A percentile compares a stretch with the other conserved stretches of the same genome.
These are phyloP conservation scores for Suillus fuscotomentosus DNA, from an alignment of 768 basidiomycete genomes.

Conservation along the genomic window DNA sequence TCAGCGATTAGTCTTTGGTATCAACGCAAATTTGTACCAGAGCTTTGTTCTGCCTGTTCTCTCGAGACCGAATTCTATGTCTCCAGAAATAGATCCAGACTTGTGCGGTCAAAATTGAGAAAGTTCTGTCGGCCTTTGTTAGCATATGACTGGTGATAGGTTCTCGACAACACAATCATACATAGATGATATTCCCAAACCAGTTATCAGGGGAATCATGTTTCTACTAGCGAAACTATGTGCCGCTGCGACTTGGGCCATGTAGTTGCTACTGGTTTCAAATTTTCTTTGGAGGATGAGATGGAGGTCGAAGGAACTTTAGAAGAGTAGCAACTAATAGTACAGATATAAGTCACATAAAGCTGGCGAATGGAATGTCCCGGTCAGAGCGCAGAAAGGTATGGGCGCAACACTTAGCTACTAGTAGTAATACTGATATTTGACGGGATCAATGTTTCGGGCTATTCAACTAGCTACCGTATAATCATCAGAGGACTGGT, in stretches of 20 bases:
- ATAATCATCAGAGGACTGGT: too few relatives aligned
- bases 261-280: not conserved
- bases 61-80: not conserved
- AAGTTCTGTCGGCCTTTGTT: not conserved
- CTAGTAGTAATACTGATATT: not conserved
- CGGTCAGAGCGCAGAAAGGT: not conserved
- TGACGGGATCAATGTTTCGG: too few relatives aligned
- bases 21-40: not conserved
- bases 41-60: not conserved
- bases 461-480: too few relatives aligned
- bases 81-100: not conserved
- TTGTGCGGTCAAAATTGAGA: not conserved
- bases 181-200: not conserved
- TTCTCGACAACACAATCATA: not conserved
- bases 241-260: not conserved
- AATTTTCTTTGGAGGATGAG: not conserved
- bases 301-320: not conserved
- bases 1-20: not conserved
- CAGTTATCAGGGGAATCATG: not conserved
- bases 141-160: not conserved
- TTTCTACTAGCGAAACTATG: not conserved
- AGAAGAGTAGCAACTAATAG: not conserved
- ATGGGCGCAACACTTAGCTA: not conserved
- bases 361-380: not conserved
- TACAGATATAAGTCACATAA: not conserved